Base-by-base conservation (phyloP, 257 asterid species). In the Phtheirospermum japonicum region DNA sequence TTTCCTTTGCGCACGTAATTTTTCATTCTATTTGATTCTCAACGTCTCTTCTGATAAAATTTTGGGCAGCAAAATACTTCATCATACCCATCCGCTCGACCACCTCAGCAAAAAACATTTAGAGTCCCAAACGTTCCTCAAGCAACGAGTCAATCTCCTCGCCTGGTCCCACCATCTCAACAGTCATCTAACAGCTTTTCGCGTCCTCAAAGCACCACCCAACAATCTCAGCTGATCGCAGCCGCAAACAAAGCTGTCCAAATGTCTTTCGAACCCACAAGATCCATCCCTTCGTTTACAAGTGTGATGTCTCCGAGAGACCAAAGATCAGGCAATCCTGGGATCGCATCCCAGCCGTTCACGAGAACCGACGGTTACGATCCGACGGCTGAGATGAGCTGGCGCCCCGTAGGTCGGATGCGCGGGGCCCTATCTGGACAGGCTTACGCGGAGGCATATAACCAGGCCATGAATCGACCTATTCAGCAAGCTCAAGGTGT, bases 381-480 rank as follows among this genome's bases (percentile, higher is more conserved):
- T 58, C 33, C 69, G 33, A 32, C 61, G 18, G 61, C 67, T 28
- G 85, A 79, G 13, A 39, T 9, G 66, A 71, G 49, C 59, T 79
- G 85, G 95, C 79, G 87, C 9, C 95, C 92, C 8, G 51, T 79
- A 11, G 82, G 61, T 26, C 78, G 95, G 49, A 86, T 86, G 95
- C 92, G 95, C 55, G 95, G 95, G 64, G 88, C 92, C 66, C 71
- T 86, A 53, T 18, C 82, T 0, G 95, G 95, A 31, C 77, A 75
- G 68, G 95, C 84, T 57, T 84, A 82, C 49, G 10, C 72, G 12
- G 80, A 79, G 43, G 89, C 89, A n/a, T 45, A 68, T 19, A 75
- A 64, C 55, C 83, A 68, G 60, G 66, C 4, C 59, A 75, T 79
- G 53, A 61, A 56, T 59, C 80, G 66, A 63, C 88, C 95, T 59